phyloP scores from a whole-genome alignment of 2,329 filamentous ascomycete genomes.

The Penicillium polonicum region DNA sequence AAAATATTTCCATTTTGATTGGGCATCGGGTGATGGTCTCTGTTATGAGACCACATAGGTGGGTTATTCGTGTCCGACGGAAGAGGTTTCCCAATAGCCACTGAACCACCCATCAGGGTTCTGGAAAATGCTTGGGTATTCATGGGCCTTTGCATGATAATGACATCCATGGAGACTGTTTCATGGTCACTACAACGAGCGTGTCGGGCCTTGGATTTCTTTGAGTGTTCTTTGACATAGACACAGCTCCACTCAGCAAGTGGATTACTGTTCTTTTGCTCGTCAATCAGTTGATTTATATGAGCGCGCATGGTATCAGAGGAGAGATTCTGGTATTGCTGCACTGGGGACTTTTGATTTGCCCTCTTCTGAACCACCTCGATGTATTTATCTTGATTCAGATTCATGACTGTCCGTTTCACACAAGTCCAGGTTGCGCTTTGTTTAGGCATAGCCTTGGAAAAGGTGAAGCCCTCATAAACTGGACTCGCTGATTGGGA shows the following conservation, averaged over 20 bases:
- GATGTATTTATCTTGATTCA: slow-evolving; percentile 33
- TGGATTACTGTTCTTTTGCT: slow-evolving; percentile 30
- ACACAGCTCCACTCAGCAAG: slow-evolving; percentile 40
- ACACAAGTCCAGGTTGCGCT: slow-evolving; percentile 34
- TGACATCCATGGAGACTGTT: slow-evolving; percentile 35
- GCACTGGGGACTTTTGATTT: slow-evolving; percentile 26
- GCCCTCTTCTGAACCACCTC: slow-evolving; percentile 33
- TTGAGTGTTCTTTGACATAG: slow-evolving; percentile 36
- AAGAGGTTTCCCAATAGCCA: not conserved
- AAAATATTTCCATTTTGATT: not conserved
- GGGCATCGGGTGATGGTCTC: not conserved
- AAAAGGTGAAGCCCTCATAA: slow-evolving; percentile 40
- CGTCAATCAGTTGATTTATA: slow-evolving; percentile 38
- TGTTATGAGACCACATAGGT: not conserved
- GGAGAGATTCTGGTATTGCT: slow-evolving; percentile 33
- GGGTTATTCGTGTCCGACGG: not conserved
- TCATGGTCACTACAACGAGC: slow-evolving; percentile 30
- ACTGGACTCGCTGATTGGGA: slow-evolving; percentile 8
- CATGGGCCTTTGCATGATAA: slow-evolving; percentile 33
- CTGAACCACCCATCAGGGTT: slow-evolving; percentile 15
- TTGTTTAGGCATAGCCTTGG: slow-evolving; percentile 32
- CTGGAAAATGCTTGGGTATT: slow-evolving; percentile 17
- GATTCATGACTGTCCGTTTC: slow-evolving; percentile 31
- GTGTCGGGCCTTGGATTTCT: slow-evolving; percentile 29
- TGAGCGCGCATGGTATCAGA: slow-evolving; percentile 30